phyloP scores from a whole-genome alignment of 2,329 filamentous ascomycete species.

The Chrysosporium queenslandicum region DNA sequence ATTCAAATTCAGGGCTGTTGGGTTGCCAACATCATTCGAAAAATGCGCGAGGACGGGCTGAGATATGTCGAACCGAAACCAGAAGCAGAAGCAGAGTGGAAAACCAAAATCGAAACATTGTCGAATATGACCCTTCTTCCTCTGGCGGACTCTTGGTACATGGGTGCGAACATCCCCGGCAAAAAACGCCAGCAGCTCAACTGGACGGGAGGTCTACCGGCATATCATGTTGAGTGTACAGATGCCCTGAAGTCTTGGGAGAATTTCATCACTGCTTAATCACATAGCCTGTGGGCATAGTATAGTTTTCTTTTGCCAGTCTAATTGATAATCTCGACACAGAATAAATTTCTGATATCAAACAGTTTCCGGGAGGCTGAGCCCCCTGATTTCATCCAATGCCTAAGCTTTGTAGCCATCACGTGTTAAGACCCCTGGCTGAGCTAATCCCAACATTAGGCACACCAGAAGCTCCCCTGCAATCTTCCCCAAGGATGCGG shows the following conservation, averaged over 20 bases:
- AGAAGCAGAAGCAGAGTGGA: constrained; percentile 44
- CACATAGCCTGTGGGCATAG: background rate
- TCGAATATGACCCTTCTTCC: constrained; percentile 43
- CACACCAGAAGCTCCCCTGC: background rate
- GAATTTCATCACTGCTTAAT: constrained; percentile 5
- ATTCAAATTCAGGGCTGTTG: constrained; percentile 48
- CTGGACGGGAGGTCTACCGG: constrained; percentile 28
- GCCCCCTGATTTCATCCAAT: background rate
- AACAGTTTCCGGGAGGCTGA: background rate
- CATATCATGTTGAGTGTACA: constrained; percentile 10
- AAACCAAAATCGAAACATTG: constrained; percentile 38
- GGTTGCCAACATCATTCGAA: constrained; percentile 44
- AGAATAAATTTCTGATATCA: background rate
- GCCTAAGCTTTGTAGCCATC: background rate
- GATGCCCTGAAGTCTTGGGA: constrained; percentile 10
- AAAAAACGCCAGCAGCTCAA: constrained; percentile 47
- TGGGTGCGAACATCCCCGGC: constrained; percentile 48
- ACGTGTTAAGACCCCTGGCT: background rate
- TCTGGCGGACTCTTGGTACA: constrained; percentile 43
- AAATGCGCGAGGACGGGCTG: constrained; percentile 39
- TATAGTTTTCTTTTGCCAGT: no score
- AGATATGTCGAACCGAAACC: constrained; percentile 44
- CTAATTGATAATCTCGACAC: background rate
- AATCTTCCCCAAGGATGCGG: background rate
- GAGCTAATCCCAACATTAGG: background rate